phyloP scores from a whole-genome alignment of 1,284 basidiomycete genomes.

The Tylopilus sp. region DNA sequence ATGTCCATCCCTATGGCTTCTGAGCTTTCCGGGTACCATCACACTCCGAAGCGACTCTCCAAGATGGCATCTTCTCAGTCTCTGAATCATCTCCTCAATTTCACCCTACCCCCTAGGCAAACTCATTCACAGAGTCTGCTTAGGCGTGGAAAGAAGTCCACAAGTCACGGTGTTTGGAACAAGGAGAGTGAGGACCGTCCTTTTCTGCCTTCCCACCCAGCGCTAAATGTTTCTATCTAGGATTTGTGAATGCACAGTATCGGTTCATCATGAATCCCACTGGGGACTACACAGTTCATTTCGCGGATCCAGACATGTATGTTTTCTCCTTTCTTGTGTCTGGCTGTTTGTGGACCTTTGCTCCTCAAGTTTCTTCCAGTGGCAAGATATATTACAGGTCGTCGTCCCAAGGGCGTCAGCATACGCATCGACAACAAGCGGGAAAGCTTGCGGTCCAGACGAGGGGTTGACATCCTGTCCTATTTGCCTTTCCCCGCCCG shows the following conservation, averaged over 20 bases:
- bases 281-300: conserved; percentile 92
- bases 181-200: conserved; percentile 72
- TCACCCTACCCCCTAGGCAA: conserved; percentile 79
- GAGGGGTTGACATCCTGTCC: conserved; percentile 82
- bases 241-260: conserved; percentile 92
- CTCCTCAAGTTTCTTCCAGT: conserved; percentile 79
- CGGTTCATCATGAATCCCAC: conserved; percentile 90
- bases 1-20: conserved; percentile 42
- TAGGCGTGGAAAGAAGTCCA: conserved; percentile 69
- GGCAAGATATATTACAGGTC: conserved; percentile 95
- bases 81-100: conserved; percentile 80
- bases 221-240: conserved; percentile 39
- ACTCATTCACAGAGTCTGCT: conserved; percentile 58
- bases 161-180: conserved; percentile 68
- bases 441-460: conserved; percentile 39
- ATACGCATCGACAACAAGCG: conserved; percentile 52
- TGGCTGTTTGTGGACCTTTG: conserved; percentile 7
- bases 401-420: conserved; percentile 82
- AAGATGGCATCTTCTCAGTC: conserved; percentile 69
- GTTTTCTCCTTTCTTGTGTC: conserved; percentile 32
- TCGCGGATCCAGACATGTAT: conserved; percentile 92
- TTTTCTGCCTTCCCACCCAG: conserved; percentile 9
- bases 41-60: conserved; percentile 52
- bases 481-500: conserved; percentile 90
- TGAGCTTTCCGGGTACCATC: conserved; percentile 36